Base-by-base conservation (phyloP, 1,284 basidiomycete genomes). In the Apiotrichum brassicae region DNA sequence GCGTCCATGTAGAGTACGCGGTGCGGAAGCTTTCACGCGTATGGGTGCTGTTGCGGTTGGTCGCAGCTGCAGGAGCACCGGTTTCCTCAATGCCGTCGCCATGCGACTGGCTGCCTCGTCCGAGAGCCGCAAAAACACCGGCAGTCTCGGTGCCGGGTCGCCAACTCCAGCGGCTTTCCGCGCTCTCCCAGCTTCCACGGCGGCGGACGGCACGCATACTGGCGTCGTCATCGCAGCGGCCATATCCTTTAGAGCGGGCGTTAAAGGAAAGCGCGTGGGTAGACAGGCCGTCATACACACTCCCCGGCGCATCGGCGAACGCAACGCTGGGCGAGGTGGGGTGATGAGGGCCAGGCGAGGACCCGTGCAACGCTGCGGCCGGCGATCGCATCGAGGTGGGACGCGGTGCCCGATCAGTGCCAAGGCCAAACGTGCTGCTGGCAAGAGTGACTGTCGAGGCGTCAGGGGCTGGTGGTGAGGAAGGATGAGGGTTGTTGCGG, bases 361-460 rank as follows among this genome's bases (percentile, higher is more conserved):
- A 11, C 13, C 22, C 43, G 20, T 57, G 52, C 7, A 25, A 20
- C 12, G 19, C 12, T 5, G 40, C 16, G 19, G 40, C 18, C 2
- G 40, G 40, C 2, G 40, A 42, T 12, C 56, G 51, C 35, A 52
- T 23, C 9, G 52, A 54, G 20, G 37, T 47, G 5, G 49, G 56
- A 23, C 44, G 52, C 20, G 24, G 41, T 8, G 24, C 28, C 22
- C 39, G 46, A 49, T 59, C 79, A 70, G 33, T 74, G 71, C 83
- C 81, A 43, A 84, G 76, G 0, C 81, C 90, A 68, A 87, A 93
- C 1, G 88, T 90, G 4, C 88, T 93, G 13, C 88, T 92, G 4
- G 93, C 93, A 12, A 97, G 81, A 0, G 93, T 97, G 39, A 97
- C 76, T 43, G 93, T 77, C 4, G 87, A 92, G 1, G 93, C 93